Evolutionary conservation across 495 filamentous ascomycete genomes (phyloP), one percentile per base, ranked within the genome.

Genomic region (Neurospora sp.): DNA sequence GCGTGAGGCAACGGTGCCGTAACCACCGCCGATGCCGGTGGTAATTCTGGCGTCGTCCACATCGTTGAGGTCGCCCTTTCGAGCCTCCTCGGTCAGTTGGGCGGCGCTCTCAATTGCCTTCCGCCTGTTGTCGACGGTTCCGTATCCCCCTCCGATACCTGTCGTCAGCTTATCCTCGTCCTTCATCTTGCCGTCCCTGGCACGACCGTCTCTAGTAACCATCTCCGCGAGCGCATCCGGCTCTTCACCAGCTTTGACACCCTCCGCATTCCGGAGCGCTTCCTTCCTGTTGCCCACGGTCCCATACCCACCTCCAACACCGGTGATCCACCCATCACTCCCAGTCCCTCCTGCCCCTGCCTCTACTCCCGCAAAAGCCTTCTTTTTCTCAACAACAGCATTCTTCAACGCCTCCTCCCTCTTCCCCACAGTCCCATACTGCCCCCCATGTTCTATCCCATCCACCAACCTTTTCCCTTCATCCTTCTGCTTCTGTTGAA

Each of bases 391-490:
- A 45, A 15, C 42, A n/a, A 19, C 19, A 5, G 45, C 45, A 54
- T 54, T 9, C 21, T 4, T 2, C 45, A 54, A 54, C 8, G 45
- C 45, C 10, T 24, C 21, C n/a, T 21, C 21, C 45, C 9, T 54
- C n/a, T 31, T 62, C 6, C 28, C 8, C 45, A 62, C 31, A 70
- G 36, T 36, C 39, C 17, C 4, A 54, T 70, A 36, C 74, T 74
- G 72, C 71, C 45, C 45, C 73, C 69, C 34, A 15, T 71, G 24
- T 19, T 73, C 17, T 21, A 15, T 45, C 38, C 43, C 69, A 17
- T 54, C 34, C 11, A 79, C 15, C 74, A 71, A 71, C 85, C 83
- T 82, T 82, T 39, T 39, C 9, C 82, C 84, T 83, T 81, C 69
- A 21, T 34, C 38, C 48, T 66, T 37, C 19, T 70, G 37, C 17